Evolutionary conservation across 1,284 basidiomycete species (phyloP).

Genomic region (Ceratobasidium sp.): DNA sequence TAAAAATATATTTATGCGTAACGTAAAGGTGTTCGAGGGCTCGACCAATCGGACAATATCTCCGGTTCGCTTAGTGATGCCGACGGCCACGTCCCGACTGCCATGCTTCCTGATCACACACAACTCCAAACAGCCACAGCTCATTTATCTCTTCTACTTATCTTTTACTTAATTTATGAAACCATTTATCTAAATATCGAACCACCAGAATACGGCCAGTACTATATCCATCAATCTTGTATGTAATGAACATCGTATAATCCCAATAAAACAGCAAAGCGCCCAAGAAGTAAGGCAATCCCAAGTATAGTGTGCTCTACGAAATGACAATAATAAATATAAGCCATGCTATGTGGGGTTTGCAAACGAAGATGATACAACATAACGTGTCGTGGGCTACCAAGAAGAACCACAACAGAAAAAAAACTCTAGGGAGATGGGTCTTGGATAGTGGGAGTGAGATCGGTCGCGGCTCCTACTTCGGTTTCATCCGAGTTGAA

Average conservation of each 20-base stretch:
- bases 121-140: no score
- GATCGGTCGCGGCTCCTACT: conserved; percentile 4
- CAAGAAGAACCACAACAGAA: neutral
- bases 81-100: neutral
- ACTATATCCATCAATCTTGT: no score
- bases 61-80: conserved; percentile 21
- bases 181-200: no score
- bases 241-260: no score
- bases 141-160: no score
- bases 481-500: conserved; percentile 32
- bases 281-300: no score
- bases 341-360: neutral
- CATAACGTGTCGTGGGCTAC: conserved; percentile 1
- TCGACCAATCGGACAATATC: neutral
- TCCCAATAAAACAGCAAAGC: no score
- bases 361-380: neutral
- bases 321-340: neutral
- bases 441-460: neutral
- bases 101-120: no score
- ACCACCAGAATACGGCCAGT: no score
- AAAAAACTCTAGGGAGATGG: neutral
- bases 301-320: no score
- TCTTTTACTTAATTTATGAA: no score
- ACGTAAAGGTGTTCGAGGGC: conserved; percentile 11
- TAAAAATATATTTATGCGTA: no score